Conservation (phyloP, 768 basidiomycete species). For the Auricularia auricula-judae region DNA sequence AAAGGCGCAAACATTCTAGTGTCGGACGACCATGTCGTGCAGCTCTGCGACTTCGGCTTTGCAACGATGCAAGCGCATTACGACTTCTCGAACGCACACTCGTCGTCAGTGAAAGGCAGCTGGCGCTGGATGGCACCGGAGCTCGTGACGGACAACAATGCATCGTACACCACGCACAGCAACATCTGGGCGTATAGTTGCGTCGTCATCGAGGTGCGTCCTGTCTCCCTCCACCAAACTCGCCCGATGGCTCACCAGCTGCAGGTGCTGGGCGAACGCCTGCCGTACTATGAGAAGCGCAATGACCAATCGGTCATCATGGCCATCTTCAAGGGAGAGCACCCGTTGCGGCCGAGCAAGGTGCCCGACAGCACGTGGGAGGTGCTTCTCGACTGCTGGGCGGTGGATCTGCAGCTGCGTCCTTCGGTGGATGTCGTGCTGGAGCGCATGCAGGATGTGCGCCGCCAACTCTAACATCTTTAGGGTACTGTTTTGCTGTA, state of each 20-base stretch:
- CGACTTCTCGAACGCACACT: neutral
- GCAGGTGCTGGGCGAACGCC: slow-evolving; percentile 13
- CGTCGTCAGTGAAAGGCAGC: neutral
- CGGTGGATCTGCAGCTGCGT: neutral
- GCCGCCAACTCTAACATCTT: neutral
- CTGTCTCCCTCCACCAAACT: neutral
- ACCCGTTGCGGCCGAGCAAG: neutral
- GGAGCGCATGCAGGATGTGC: neutral
- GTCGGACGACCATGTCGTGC: neutral
- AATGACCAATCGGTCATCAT: slow-evolving; percentile 17
- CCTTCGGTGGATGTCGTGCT: neutral
- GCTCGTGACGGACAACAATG: slow-evolving; percentile 12
- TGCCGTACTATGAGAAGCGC: slow-evolving; percentile 13
- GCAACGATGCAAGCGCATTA: neutral
- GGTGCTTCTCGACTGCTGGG: neutral
- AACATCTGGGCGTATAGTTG: slow-evolving; percentile 21
- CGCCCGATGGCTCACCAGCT: neutral
- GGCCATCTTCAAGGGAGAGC: slow-evolving; percentile 9
- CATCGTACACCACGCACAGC: slow-evolving; percentile 9
- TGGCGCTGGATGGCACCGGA: slow-evolving; percentile 25
- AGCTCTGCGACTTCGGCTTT: neutral
- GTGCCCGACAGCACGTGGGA: neutral
- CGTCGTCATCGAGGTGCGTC: slow-evolving; percentile 19
- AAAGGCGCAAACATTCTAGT: neutral
- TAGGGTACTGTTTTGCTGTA: too few species aligned